Conservation (phyloP, 164 flowering plant species). For the Annona squamosa region DNA sequence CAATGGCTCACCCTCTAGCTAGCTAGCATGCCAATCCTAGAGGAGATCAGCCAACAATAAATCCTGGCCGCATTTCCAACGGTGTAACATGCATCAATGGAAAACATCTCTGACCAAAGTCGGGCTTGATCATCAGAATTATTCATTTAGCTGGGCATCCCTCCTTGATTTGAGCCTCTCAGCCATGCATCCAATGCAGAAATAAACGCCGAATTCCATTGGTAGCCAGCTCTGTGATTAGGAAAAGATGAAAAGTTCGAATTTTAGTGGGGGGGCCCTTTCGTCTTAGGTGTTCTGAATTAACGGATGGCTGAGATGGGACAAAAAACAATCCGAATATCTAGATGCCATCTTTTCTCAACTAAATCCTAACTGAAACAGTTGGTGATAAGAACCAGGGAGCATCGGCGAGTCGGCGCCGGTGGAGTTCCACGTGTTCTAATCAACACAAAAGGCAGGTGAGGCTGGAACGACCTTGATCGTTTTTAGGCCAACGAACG, state of each 20-base stretch:
- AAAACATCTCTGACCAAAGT: background rate
- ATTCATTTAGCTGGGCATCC: background rate
- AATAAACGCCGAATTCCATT: background rate
- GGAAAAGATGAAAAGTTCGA: background rate
- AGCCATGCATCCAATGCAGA: background rate
- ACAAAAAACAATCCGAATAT: background rate
- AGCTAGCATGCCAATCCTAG: background rate
- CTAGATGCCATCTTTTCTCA: conserved; percentile 1
- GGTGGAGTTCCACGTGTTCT: conserved; percentile 10
- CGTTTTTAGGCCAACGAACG: background rate
- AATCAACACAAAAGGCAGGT: background rate
- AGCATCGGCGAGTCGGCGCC: background rate
- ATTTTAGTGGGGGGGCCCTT: background rate
- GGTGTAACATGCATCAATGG: background rate
- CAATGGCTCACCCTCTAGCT: background rate
- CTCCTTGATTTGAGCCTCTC: background rate
- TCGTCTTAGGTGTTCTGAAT: background rate
- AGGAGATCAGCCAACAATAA: conserved; percentile 2
- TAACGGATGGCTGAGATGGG: background rate
- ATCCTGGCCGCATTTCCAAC: background rate
- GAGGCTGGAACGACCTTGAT: background rate
- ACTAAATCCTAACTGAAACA: conserved; percentile 7
- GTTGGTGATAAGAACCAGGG: conserved; percentile 1
- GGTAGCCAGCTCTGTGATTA: background rate
- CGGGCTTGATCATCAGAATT: background rate